A percentile compares a stretch with the other conserved stretches of the same genome.
These are phyloP conservation scores for Nicotiana obtusifolia DNA, from an alignment of 257 asterid species.

Conservation along the genomic window DNA sequence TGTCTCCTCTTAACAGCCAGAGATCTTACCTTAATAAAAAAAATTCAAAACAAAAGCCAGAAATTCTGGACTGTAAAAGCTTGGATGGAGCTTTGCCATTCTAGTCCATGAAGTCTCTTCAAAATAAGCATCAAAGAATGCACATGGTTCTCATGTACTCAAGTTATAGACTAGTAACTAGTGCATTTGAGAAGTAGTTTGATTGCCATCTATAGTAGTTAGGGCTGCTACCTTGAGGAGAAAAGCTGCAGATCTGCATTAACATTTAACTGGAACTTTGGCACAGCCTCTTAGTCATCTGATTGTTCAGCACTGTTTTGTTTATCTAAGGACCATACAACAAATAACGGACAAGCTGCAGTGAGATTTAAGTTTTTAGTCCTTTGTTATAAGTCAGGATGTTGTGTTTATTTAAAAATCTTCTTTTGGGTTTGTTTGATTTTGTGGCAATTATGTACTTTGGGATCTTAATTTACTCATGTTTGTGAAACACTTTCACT, in stretches of 20 bases:
- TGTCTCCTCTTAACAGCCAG: constrained; percentile 6
- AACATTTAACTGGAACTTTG: background rate
- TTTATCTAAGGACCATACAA: background rate
- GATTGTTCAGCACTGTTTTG: background rate
- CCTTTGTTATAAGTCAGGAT: background rate
- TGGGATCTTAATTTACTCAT: background rate
- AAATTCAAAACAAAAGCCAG: background rate
- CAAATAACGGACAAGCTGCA: constrained; percentile 4
- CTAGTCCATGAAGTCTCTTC: background rate
- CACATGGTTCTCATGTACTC: background rate
- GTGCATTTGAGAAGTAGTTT: background rate
- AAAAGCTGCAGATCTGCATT: background rate
- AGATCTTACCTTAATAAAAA: background rate
- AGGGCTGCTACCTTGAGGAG: background rate
- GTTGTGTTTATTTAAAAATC: background rate
- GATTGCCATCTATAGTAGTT: background rate
- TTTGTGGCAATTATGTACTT: background rate
- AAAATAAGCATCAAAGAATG: background rate
- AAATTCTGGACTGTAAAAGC: background rate
- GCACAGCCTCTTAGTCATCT: background rate
- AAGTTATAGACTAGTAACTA: background rate
- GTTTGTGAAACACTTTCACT: background rate
- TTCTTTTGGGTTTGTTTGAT: background rate
- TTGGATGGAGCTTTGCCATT: background rate
- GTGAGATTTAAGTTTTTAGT: background rate